These are phyloP conservation scores for Talaromyces sp. DNA, from an alignment of 2,329 filamentous ascomycete genomes.

Conservation along the genomic window DNA sequence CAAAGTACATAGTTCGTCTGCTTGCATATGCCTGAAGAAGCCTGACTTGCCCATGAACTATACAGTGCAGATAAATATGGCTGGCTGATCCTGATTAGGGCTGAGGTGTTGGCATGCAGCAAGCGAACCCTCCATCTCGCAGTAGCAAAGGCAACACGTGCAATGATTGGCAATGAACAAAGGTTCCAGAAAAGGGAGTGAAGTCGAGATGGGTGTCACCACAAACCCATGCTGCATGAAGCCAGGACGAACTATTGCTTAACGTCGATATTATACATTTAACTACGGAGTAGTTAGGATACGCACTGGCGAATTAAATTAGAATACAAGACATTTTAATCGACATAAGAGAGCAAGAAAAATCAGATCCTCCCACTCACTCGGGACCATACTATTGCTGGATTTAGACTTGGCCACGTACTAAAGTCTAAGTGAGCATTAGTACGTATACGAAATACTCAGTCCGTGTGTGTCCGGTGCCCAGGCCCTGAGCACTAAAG, in stretches of 20 bases:
- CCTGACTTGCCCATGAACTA: background rate
- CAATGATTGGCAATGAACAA: background rate
- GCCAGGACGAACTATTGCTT: background rate
- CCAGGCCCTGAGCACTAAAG: background rate
- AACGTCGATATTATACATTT: background rate
- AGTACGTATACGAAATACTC: no score
- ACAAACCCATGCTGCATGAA: background rate
- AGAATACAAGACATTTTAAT: background rate
- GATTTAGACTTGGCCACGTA: no score
- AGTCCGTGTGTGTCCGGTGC: no score
- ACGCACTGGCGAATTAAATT: no score
- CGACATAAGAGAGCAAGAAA: background rate
- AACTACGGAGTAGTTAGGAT: background rate
- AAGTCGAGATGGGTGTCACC: background rate
- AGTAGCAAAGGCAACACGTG: background rate
- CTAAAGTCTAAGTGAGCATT: no score
- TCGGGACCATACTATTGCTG: background rate
- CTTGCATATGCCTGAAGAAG: background rate
- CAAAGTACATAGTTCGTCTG: background rate
- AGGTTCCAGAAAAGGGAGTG: background rate
- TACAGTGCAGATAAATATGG: background rate
- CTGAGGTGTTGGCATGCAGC: background rate
- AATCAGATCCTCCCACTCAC: background rate
- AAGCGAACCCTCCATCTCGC: background rate
- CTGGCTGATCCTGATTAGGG: constrained; percentile 5